Base-by-base conservation (phyloP, 73 alveolate species). In the Paramecium bursaria region DNA sequence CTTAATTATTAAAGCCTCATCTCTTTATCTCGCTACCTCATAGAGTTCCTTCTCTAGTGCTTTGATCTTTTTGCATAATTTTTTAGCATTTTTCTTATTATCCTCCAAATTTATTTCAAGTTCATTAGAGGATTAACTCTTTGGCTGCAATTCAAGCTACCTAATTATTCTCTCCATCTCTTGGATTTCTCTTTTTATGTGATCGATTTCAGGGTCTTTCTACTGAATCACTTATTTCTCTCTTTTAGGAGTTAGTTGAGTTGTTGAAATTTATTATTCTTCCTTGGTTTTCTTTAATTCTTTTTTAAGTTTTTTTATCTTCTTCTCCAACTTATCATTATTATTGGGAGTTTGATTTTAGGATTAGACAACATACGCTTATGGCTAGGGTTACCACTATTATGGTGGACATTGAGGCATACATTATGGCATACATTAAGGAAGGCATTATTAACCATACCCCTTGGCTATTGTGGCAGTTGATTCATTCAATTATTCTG, bases 401-500 rank as follows among this genome's bases (percentile, higher is more conserved):
- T 67, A 67, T 19, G 54, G 60, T 33, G 33, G 44, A 42, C 82
- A 67, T 35, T 19, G 42, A 21, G 54, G 35, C 33, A 39, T 39
- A 42, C 29, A 39, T 25, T 15, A 21, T 14, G 82, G 57, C 49
- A 39, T 39, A 7, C 11, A 39, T 39, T 39, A 11, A 21, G 33
- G 57, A 39, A n/a, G n/a, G n/a, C n/a, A n/a, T n/a, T n/a, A n/a
- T n/a, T n/a, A n/a, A n/a, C n/a, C n/a, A n/a, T n/a, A n/a, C 61
- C 33, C 60, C 33, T 67, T 39, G 54, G 82, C 5, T 30, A 30
- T 21, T 17, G 27, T 0, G 75, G 53, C 53, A 1, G 44, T 57
- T 0, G 82, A 67, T 67, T 67, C 82, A 42, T 67, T 67, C 55
- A 67, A 67, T 67, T 67, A 27, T 39, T 67, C 82, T 39, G 82